Conservation (phyloP, 257 asterid species). For the Solanum medicagineum region DNA sequence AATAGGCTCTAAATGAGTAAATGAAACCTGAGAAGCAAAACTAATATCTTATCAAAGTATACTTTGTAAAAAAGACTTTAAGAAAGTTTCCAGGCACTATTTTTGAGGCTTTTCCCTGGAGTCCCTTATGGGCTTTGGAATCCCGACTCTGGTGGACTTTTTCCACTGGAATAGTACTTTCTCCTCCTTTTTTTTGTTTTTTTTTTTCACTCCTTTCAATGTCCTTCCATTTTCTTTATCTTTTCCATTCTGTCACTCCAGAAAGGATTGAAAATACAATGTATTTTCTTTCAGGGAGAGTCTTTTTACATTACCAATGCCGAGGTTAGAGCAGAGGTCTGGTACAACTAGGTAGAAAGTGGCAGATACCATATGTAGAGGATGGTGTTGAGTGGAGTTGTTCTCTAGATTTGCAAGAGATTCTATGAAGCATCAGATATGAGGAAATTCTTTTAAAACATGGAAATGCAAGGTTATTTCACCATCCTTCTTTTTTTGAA, state of each 20-base stretch:
- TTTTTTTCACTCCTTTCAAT: not conserved
- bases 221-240: not conserved
- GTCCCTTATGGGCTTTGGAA: not conserved
- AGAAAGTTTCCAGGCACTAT: not conserved
- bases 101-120: not conserved
- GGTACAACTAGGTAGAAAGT: not conserved
- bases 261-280: not conserved
- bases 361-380: not conserved
- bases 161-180: not conserved
- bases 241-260: not conserved
- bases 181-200: not conserved
- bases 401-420: not conserved
- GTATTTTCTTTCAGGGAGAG: not conserved
- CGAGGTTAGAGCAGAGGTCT: not conserved
- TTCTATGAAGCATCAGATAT: not conserved
- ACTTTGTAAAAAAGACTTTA: not conserved
- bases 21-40: not conserved
- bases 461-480: not conserved
- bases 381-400: not conserved
- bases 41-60: not conserved
- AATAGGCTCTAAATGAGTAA: not conserved
- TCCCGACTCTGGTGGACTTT: not conserved
- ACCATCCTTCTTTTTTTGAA: not conserved
- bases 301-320: not conserved
- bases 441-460: too few species aligned